Base-by-base conservation (phyloP, 129 eudicot genomes). In the Centaurea solstitialis region DNA sequence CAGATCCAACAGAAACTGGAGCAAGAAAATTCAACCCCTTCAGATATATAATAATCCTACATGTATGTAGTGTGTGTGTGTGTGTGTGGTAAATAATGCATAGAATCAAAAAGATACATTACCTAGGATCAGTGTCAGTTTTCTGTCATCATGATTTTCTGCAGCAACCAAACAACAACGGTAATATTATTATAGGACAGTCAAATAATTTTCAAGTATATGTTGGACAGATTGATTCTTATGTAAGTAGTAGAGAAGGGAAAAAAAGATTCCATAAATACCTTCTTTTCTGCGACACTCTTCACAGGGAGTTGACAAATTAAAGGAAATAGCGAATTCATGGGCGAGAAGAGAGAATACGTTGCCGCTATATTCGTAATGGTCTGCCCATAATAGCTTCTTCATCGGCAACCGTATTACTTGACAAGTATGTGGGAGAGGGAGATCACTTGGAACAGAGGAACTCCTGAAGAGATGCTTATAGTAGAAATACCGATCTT, bases 1-100 rank as follows among this genome's bases (percentile, higher is more conserved):
- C 53, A n/a, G 77, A 78, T 77, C 81, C 91, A 11, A 18, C 33
- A 9, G 75, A 28, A 72, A 77, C 93, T 89, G 82, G 57, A 73
- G 12, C 69, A 84, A 73, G 17, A 53, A 30, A 72, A 77, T 57
- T 3, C 28, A 59, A 76, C 38, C 21, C 21, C 23, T 28, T 82
- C 57, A 82, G 57, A 9, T 35, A 39, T 39, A 75, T 57, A 35
- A 33, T 33, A 33, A 33, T 33, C 33, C 26, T 57, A 69, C 24
- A 75, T 67, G 70, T 26, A 38, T 73, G 53, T 38, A 9, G 65
- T n/a, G n/a, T n/a, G n/a, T n/a, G n/a, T n/a, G n/a, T n/a, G n/a
- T 67, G 70, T 26, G 24, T 73, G 53, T 38, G 5, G 65, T 57
- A 17, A 15, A 57, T 53, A 57, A 57, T 57, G 65, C 65, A n/a